These are phyloP conservation scores for Conticribra guillardii DNA, from an alignment of 108 stramenopile genomes.

Conservation along the genomic window DNA sequence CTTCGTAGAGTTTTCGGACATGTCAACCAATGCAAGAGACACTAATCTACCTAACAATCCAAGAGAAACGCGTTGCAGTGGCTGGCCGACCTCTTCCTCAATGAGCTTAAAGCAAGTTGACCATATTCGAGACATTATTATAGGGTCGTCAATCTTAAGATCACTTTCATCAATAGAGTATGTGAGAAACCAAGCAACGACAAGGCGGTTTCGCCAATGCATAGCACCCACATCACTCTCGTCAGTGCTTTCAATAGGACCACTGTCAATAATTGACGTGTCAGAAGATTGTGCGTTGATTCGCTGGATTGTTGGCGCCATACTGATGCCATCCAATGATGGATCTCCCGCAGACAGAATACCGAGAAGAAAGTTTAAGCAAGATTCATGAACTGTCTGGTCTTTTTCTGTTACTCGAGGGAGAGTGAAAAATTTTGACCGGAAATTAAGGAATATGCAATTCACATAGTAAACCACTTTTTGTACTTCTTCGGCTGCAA, in stretches of 20 bases:
- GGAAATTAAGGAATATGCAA: constrained; percentile 71
- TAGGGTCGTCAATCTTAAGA: constrained; percentile 31
- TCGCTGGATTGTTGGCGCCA: constrained; percentile 28
- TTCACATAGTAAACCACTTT: constrained; percentile 86
- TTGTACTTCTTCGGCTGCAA: no score
- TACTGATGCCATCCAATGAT: constrained; percentile 12
- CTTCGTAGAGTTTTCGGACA: constrained; percentile 11
- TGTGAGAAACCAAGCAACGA: constrained; percentile 80
- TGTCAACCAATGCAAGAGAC: constrained; percentile 53
- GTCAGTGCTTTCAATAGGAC: constrained; percentile 18
- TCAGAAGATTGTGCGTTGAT: neutral
- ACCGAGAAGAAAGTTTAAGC: constrained; percentile 63
- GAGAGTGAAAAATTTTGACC: constrained; percentile 67
- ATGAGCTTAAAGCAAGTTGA: constrained; percentile 67
- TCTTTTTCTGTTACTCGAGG: constrained; percentile 57
- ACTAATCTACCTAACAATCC: constrained; percentile 80
- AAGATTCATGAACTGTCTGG: constrained; percentile 53
- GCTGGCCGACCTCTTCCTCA: constrained; percentile 81
- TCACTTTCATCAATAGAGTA: constrained; percentile 71
- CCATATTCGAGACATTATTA: constrained; percentile 57
- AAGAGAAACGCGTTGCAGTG: constrained; percentile 80
- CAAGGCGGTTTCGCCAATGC: constrained; percentile 87
- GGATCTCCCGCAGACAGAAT: constrained; percentile 32
- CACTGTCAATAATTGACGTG: neutral
- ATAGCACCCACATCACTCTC: constrained; percentile 52